phyloP scores from a whole-genome alignment of 2,329 filamentous ascomycete species.

The Botrytis deweyae region DNA sequence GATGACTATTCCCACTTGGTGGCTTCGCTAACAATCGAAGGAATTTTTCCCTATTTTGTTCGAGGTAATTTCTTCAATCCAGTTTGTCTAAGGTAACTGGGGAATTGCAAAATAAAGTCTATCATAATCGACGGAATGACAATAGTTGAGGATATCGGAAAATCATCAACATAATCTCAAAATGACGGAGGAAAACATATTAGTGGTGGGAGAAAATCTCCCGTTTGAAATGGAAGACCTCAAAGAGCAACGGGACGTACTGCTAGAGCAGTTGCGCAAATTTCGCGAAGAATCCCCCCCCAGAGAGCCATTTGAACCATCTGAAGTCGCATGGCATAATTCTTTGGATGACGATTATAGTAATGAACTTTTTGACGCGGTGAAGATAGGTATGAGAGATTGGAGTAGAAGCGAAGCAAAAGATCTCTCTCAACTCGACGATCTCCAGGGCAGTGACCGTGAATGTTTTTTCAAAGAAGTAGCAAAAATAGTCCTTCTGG shows the following conservation, averaged over 20 bases:
- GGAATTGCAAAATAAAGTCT: too few species aligned
- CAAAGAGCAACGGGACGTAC: too few species aligned
- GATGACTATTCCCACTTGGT: background rate
- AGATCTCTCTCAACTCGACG: background rate
- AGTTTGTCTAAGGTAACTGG: background rate
- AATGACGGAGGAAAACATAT: background rate
- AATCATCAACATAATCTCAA: background rate
- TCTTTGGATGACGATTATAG: too few species aligned
- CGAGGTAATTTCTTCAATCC: rapidly evolving
- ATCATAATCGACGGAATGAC: background rate
- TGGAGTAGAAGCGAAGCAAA: background rate
- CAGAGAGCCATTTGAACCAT: too few species aligned
- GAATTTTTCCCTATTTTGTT: background rate
- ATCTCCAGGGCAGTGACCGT: background rate
- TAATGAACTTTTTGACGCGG: too few species aligned
- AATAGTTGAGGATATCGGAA: background rate
- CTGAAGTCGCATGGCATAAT: too few species aligned
- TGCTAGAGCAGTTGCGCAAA: too few species aligned
- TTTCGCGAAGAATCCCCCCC: too few species aligned
- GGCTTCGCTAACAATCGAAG: background rate
- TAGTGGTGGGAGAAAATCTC: too few species aligned
- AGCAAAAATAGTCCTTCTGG: background rate
- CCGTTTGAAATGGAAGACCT: too few species aligned
- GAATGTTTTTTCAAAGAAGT: background rate
- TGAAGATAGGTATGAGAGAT: too few species aligned